Evolutionary conservation across 2,329 filamentous ascomycete genomes (phyloP).

Genomic region (Nothophaeocryptopus gaeumannii): DNA sequence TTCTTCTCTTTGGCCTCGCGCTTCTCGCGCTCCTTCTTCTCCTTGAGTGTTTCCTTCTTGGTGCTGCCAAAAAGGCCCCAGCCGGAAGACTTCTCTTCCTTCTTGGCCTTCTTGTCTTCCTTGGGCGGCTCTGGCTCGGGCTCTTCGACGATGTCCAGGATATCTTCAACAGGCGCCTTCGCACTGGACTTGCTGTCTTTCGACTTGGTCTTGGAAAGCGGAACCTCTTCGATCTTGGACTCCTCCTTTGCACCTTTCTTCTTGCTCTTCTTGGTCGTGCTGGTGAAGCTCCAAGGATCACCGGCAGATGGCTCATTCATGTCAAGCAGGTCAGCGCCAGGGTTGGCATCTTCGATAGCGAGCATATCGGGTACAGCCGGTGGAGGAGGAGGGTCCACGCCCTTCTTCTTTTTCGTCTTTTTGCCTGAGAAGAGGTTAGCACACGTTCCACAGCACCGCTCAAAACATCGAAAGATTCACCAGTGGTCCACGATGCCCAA

Average conservation of each 20-base stretch:
- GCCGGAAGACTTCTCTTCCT: conserved; percentile 42
- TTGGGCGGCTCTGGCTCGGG: conserved; percentile 27
- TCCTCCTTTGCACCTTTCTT: conserved; percentile 29
- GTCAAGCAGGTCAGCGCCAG: conserved; percentile 23
- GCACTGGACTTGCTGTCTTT: conserved; percentile 29
- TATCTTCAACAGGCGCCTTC: conserved; percentile 29
- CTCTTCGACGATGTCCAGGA: conserved; percentile 27
- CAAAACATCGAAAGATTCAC: conserved; percentile 10
- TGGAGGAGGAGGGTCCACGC: conserved; percentile 37
- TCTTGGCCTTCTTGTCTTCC: conserved; percentile 42
- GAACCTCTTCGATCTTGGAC: conserved; percentile 33
- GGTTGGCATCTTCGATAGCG: conserved; percentile 37
- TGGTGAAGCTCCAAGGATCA: conserved; percentile 30
- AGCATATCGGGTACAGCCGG: conserved; percentile 27
- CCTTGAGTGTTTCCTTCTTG: conserved; percentile 35
- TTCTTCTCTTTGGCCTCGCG: conserved; percentile 42
- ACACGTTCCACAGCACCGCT: conserved; percentile 1
- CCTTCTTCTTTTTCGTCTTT: conserved; percentile 54
- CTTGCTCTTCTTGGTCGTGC: conserved; percentile 36
- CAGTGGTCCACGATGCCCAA: conserved; percentile 25
- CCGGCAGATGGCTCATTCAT: conserved; percentile 23
- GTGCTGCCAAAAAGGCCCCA: conserved; percentile 26
- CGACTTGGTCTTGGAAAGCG: conserved; percentile 35
- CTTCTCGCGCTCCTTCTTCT: conserved; percentile 34
- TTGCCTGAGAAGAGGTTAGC: conserved; percentile 41